Evolutionary conservation across 2,329 filamentous ascomycete species (phyloP), one percentile per base, ranked within the genome.

Genomic region (Hymenoscyphus salicellus): DNA sequence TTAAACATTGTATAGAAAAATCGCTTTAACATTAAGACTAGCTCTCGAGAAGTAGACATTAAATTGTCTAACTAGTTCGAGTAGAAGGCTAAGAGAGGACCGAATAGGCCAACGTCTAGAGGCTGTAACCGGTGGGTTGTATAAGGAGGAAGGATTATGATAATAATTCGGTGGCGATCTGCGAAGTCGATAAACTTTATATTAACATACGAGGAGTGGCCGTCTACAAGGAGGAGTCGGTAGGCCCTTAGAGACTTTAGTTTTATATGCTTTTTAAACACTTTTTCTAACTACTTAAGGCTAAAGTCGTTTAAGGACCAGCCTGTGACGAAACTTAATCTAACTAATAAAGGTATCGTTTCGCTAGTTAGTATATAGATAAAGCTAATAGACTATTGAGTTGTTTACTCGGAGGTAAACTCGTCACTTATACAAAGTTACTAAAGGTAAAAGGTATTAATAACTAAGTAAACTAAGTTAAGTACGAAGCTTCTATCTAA

Each of bases 111-210:
- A 3, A 57, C 55, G 16, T 57, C 55, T 4, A 57, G 55, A 33
- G 30, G 62, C 32, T 55, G 55, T 49, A 59, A 56, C 16, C 23
- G n/a, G 17, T 60, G 58, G 3, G 36, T 60, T 5, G 33, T 60
- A 57, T 57, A 23, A n/a, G 55, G 55, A 4, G 26, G 55, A 2
- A 57, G 55, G 5, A 57, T 33, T 30, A 57, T 28, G 5, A 57
- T 30, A 33, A 57, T 33, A 57, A 57, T 57, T 3, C 26, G 23
- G n/a, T 57, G 23, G 3, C 28, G 23, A n/a, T 30, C 30, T 10
- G 5, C 20, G 10, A n/a, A 30, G 17, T 57, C n/a, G 11, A 57
- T 11, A 33, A 57, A 57, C 16, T 28, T 30, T 20, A 57, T 57
- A 32, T 57, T 57, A 3, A 57, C 55, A 33, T 57, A n/a, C 7